Conservation (phyloP, 306 rosid genomes). For the Cajanus cajan region DNA sequence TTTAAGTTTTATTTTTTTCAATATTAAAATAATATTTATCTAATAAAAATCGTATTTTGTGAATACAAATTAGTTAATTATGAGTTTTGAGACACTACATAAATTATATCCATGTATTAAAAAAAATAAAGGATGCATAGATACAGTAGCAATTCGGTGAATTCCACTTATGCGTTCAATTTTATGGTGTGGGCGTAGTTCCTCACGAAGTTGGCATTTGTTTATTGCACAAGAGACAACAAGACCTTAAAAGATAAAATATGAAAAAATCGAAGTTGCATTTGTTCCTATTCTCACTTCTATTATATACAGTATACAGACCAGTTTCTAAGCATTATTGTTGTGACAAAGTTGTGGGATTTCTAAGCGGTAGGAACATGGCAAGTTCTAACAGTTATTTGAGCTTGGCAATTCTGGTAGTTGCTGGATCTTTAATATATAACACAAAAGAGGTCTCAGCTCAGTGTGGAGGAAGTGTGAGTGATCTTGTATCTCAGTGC, state of each 20-base stretch:
- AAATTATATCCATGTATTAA: too few species aligned
- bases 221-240: neutral
- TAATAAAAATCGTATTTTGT: too few species aligned
- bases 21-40: too few species aligned
- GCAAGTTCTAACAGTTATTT: neutral
- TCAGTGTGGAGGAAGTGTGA: slow-evolving; percentile 34
- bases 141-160: neutral
- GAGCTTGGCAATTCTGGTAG: slow-evolving; percentile 4
- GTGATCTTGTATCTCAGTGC: slow-evolving; percentile 15
- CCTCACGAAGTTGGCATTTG: neutral
- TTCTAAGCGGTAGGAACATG: neutral
- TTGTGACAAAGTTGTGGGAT: too few species aligned
- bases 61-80: too few species aligned
- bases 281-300: neutral
- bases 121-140: too few species aligned
- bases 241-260: neutral
- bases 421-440: slow-evolving; percentile 25
- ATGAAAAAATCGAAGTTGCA: neutral
- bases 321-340: neutral
- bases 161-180: neutral
- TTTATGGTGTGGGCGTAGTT: neutral
- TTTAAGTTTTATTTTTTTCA: too few species aligned
- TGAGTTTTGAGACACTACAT: too few species aligned
- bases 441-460: slow-evolving; percentile 31
- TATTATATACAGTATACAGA: neutral